Evolutionary conservation across 2,329 filamentous ascomycete genomes (phyloP), one percentile per base, ranked within the genome.

Genomic region (Monosporascus cannonballus): DNA sequence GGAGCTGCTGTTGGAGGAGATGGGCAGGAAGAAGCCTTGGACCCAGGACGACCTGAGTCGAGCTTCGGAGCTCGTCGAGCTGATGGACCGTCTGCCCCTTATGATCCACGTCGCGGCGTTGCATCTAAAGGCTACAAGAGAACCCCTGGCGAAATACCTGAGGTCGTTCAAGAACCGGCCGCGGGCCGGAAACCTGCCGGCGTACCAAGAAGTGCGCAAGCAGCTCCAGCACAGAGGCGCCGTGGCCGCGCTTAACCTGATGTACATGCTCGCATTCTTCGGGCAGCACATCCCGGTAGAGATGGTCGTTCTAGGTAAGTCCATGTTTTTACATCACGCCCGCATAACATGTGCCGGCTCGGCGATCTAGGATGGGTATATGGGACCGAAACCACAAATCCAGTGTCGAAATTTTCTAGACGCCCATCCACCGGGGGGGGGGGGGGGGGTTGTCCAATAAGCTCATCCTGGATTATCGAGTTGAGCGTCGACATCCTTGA

Each of bases 91-190:
- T 51, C 70, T 89, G 15, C 85, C 86, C 1, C 71, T 88, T 6
- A 86, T 86, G 56, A 85, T 89, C 20, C 84, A 87, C 59, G 80
- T 84, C 0, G 80, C 85, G 2, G 83, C 83, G 1, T 78, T 82
- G 56, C 76, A 84, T 36, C 70, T 88, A 15, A 83, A 79, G 51
- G 77, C 79, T 3, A 84, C 81, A 0, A 72, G 76, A 18, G 84
- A 85, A 56, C 81, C 84, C 0, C 71, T 88, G 3, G 77, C 80
- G 1, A 81, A 75, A 56, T 87, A 85, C 55, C 69, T 84, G n/a
- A 74, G 75, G 54, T 77, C 77, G 2, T 84, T 81, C 53, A 71
- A 76, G 39, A 78, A 74, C 1, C 77, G 80, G 44, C 77, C 80
- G 6, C 79, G 78, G 55, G 75, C 83, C 1, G 77, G 75, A 3